Base-by-base conservation (phyloP, 2,329 filamentous ascomycete genomes). In the Cercospora beticola region DNA sequence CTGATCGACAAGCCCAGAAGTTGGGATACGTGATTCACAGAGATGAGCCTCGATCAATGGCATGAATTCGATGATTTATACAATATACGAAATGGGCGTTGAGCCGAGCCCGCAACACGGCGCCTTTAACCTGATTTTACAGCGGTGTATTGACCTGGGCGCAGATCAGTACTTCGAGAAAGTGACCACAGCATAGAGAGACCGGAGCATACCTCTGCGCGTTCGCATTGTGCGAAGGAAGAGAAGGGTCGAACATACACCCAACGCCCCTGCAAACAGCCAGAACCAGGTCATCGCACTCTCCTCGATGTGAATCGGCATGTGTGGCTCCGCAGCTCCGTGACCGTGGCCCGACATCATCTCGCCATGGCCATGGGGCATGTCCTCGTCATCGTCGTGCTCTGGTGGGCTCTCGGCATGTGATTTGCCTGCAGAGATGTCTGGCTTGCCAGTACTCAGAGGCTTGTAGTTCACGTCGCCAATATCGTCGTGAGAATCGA, bases 391-490 rank as follows among this genome's bases (percentile, higher is more conserved):
- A n/a, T 54, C 36, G 9, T 56, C 33, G 26, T 64, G 54, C 18
- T 33, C 21, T 33, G 64, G 8, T 14, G 26, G 40, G 2, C 8
- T n/a, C 8, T n/a, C 26, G 16, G 36, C 21, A 16, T 52, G 26
- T 31, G 33, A 28, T 23, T 36, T 16, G 43, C 14, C 14, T 26
- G 56, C 30, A 36, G 56, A 56, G 40, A 23, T 26, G 10, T 49
- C n/a, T 10, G 26, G 7, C 16, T 31, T 28, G 14, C 21, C 40
- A 16, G 12, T 54, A 18, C 64, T 43, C 40, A 54, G n/a, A 10
- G 67, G 67, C 36, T 46, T 60, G 40, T 66, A 69, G 49, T 69
- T 30, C 60, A 43, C 49, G n/a, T 63, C 36, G 9, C 67, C 67
- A 43, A 30, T 33, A 63, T 69, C 67, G 52, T 69, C 67, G 16